Evolutionary conservation across 1,284 basidiomycete genomes (phyloP), one percentile per base, ranked within the genome.

Genomic region (Boletus albobrunnescens): DNA sequence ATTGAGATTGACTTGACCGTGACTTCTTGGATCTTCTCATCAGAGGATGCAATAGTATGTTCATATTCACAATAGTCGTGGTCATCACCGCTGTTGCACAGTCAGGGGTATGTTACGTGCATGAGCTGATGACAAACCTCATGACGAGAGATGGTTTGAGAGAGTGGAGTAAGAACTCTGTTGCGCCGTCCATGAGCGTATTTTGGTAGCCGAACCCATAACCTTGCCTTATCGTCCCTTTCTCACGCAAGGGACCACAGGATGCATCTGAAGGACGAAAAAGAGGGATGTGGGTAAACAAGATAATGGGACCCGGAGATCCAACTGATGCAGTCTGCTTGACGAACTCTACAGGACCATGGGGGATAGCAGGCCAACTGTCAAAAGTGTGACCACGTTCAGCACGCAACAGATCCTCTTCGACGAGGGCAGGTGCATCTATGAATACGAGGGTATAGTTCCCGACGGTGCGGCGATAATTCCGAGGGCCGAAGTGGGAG

Each of bases 1-100:
- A 90, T 88, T 2, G 90, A 91, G 54, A 94, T 79, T 0, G 90
- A 86, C 64, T 91, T 92, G 58, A 94, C 73, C 0, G 89, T 88
- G n/a, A 92, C 73, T 65, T 89, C 85, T 46, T 73, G 72, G 35
- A 81, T 69, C n/a, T 61, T 63, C 35, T 61, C 31, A 36, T 54
- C 33, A 31, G 60, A 60, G 30, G 58, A 54, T 39, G 55, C 30
- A 42, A 72, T 60, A 41, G 68, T 61, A 62, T 91, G 87, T 48
- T 69, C 71, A 53, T 86, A 77, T 56, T 91, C 87, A 65, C 91
- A 94, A 54, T 91, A 91, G 61, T 94, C 91, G 54, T 89, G 87
- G 67, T 94, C 88, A 63, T 94, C 91, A 10, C 87, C 92, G 56
- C 89, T 91, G 40, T 45, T 37, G 16, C 13, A 31, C 14, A 17